Percentiles rank a stretch among this genome's conserved stretches.
Conservation (phyloP, 2,329 filamentous ascomycete genomes). For the Apiospora kogelbergensis region DNA sequence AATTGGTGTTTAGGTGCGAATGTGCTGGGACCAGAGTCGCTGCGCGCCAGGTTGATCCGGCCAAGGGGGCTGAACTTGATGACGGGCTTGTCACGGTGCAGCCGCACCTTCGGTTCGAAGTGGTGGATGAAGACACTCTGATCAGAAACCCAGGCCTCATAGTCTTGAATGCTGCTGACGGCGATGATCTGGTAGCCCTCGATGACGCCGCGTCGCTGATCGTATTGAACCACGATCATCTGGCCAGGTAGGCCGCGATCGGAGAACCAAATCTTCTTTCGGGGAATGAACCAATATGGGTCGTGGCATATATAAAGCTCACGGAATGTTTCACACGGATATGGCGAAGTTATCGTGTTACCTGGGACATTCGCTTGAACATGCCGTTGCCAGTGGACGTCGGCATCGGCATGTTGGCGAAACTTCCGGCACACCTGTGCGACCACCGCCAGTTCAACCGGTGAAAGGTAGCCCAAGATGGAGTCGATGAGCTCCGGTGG, state of each 20-base stretch:
- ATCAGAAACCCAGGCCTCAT: constrained; percentile 66
- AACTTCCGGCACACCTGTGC: constrained; percentile 64
- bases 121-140: constrained; percentile 66
- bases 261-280: constrained; percentile 82
- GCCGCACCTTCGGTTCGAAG: constrained; percentile 67
- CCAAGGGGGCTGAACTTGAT: constrained; percentile 50
- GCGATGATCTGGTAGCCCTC: constrained; percentile 78
- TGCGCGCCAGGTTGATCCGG: constrained; percentile 23
- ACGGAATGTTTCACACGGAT: constrained; percentile 63
- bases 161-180: constrained; percentile 52
- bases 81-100: constrained; percentile 76
- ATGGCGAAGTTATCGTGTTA: constrained; percentile 49
- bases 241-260: constrained; percentile 73
- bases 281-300: constrained; percentile 81
- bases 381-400: constrained; percentile 70
- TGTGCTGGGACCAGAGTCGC: constrained; percentile 16
- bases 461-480: constrained; percentile 67
- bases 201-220: constrained; percentile 71
- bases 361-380: constrained; percentile 69
- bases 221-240: constrained; percentile 74
- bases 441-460: constrained; percentile 61
- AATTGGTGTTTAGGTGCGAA: constrained; percentile 35
- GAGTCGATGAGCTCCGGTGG: constrained; percentile 74
- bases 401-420: constrained; percentile 58
- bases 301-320: constrained; percentile 74